Base-by-base conservation (phyloP, 345 rosid genomes). In the Carallia pectinifolia region DNA sequence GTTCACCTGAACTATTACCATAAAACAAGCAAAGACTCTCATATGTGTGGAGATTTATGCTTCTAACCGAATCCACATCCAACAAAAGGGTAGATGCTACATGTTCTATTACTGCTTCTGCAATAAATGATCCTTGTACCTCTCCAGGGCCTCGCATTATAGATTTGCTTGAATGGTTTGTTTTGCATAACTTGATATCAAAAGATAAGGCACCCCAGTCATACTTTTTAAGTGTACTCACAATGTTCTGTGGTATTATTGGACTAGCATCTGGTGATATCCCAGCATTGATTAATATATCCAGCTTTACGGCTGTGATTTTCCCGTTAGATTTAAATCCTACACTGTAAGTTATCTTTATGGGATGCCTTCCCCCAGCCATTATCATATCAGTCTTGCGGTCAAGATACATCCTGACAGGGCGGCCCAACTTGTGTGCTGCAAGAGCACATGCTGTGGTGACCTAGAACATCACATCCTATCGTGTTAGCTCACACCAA, bases 341-440 rank as follows among this genome's bases (percentile, higher is more conserved):
- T 5, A 89, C 93, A 75, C 76, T 86, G 78, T 94, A 94, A 18
- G 88, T 85, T 78, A 94, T 73, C 72, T 90, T 82, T 92, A 94
- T 87, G 0, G 99, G 99, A 77, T 94, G 99, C 66, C 99, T 87
- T 81, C 99, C 97, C 77, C 99, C 97, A 37, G 91, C 89, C 86
- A 87, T 85, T 73, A 92, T 73, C 97, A 94, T 92, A 81, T 94
- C 99, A 0, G 89, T 89, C 78, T 85, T 87, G 44, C 96, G 90
- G 64, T 82, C 85, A 53, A 94, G 60, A 72, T 92, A 92, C 38
- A 78, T 82, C 77, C 90, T 83, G 0, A 91, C 97, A 8, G 99
- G 97, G 39, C 82, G 72, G 27, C 73, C 80, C 70, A 94, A 64
- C 65, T 78, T 87, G 71, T 80, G 74, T 17, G 99, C 93, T 61